Conservation (phyloP, 192 early-diverging fungal species). For the Backusella westeae region DNA sequence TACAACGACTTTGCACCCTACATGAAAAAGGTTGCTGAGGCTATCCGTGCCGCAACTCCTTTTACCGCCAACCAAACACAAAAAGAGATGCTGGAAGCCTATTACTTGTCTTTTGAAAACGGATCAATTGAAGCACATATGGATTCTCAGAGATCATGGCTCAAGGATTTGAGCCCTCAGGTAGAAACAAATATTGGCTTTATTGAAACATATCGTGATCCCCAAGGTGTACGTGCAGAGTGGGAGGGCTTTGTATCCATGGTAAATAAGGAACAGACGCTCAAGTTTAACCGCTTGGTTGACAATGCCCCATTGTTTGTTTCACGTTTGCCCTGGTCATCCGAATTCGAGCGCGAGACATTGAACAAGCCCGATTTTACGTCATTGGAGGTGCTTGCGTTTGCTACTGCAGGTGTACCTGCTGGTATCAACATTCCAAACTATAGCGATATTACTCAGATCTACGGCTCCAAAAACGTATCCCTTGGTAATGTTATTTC, state of each 20-base stretch:
- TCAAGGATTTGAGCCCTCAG: constrained; percentile 54
- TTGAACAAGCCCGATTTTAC: constrained; percentile 61
- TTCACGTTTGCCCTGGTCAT: constrained; percentile 48
- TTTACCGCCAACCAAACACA: constrained; percentile 57
- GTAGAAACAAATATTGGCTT: constrained; percentile 65
- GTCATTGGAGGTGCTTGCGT: constrained; percentile 54
- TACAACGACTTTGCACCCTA: constrained; percentile 49
- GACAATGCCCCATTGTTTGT: constrained; percentile 48
- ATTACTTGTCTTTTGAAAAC: constrained; percentile 47
- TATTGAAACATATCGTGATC: constrained; percentile 63
- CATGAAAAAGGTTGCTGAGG: constrained; percentile 41
- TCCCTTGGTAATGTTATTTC: constrained; percentile 57
- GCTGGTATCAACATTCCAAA: constrained; percentile 50
- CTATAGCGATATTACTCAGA: constrained; percentile 42
- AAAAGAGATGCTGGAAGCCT: constrained; percentile 47
- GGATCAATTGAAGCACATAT: constrained; percentile 61
- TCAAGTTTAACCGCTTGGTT: constrained; percentile 57
- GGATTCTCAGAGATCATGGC: constrained; percentile 54
- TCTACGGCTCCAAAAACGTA: constrained; percentile 60
- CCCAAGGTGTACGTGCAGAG: constrained; percentile 59
- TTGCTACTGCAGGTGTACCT: constrained; percentile 49
- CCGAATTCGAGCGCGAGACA: constrained; percentile 47
- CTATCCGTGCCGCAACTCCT: constrained; percentile 40
- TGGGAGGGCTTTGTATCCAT: constrained; percentile 68
- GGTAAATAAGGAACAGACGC: constrained; percentile 58